Base-by-base conservation (phyloP, 805 yeast genomes). In the Yamadazyma kitorensis region DNA sequence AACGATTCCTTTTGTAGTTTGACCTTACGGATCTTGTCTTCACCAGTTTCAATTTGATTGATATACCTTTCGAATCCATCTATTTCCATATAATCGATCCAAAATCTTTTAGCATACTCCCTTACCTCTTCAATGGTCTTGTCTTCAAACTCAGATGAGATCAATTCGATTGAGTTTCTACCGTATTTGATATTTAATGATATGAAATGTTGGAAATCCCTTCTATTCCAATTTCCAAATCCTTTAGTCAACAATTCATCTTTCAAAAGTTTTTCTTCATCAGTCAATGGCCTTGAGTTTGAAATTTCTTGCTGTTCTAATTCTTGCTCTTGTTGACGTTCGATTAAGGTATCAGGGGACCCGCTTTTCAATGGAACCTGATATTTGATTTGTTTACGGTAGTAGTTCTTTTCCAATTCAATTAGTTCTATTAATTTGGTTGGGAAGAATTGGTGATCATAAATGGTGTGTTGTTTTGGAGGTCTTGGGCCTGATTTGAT, bases 401-500 rank as follows among this genome's bases (percentile, higher is more conserved):
- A 83, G 58, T 78, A 82, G 37, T 82, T 78, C 48, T 81, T 80
- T 54, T 93, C 98, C 57, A 81, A 73, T 39, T 87, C 95, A 52
- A 84, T 79, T 25, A 93, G 55, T 36, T 83, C 87, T 44, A 75
- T 69, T 29, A 93, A 63, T 52, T 84, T 74, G n/a, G 80, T 72
- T 1, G 95, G 87, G 56, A 74, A 86, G 49, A 93, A 86, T 59
- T 93, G 98, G 59, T 89, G 96, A 52, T 93, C 96, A 53, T 83
- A 86, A 24, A 86, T 68, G 39, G 78, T 80, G 40, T 85, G 65
- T 48, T 86, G 93, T 52, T 82, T 86, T 23, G 98, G 97, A 27
- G 94, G 86, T 42, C 74, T 76, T 12, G 95, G 93, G 2, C 82
- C 83, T 7, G 74, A 68, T 27, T 70, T 67, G 33, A 65, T 64